These are phyloP conservation scores for Populus hybrid DNA, from an alignment of 441 rosid species.

Conservation along the genomic window DNA sequence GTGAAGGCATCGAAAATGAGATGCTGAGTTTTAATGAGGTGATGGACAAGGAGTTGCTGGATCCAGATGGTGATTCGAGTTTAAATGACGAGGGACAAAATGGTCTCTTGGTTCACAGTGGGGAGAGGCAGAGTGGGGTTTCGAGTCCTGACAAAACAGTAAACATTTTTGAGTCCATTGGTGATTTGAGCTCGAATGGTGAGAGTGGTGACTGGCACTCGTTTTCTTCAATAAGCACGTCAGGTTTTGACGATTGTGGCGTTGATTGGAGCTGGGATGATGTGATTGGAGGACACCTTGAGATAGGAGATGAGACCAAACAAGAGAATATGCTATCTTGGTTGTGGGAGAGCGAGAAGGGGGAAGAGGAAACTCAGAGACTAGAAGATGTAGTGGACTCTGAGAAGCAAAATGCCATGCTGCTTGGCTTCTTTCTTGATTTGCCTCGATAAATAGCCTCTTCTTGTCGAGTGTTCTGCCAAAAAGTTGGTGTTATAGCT, in stretches of 20 bases:
- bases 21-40: slow-evolving; percentile 29
- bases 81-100: slow-evolving; percentile 6
- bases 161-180: background rate
- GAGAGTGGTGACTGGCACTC: slow-evolving; percentile 22
- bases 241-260: slow-evolving; percentile 27
- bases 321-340: slow-evolving; percentile 14
- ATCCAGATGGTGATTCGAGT: slow-evolving; percentile 5
- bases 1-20: slow-evolving; percentile 20
- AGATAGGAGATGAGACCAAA: slow-evolving; percentile 1
- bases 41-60: slow-evolving; percentile 22
- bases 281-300: slow-evolving; percentile 21
- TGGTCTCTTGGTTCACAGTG: background rate
- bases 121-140: background rate
- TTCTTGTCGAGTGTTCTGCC: background rate
- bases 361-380: slow-evolving; percentile 14
- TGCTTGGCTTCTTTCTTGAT: slow-evolving; percentile 61
- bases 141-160: background rate
- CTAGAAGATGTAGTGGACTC: slow-evolving; percentile 26
- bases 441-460: background rate
- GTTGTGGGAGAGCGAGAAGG: slow-evolving; percentile 40
- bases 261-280: slow-evolving; percentile 53
- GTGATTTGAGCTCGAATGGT: slow-evolving; percentile 13
- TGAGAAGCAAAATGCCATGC: slow-evolving; percentile 44
- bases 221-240: slow-evolving; percentile 23
- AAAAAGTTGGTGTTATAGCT: background rate